Conservation (phyloP, 129 eudicot genomes). For the Cynara cardunculus region DNA sequence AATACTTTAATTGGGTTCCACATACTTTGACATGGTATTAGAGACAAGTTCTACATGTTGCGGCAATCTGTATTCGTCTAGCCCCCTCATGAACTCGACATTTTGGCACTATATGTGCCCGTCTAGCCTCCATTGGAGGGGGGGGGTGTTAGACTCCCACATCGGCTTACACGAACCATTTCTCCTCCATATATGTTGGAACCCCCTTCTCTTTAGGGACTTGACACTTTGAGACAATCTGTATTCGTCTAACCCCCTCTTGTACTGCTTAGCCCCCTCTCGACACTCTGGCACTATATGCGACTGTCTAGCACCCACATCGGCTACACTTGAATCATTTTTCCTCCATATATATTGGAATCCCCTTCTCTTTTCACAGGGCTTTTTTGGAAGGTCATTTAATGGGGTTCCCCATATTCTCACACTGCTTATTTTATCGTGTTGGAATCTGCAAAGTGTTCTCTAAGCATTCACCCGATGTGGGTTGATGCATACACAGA, state of each 20-base stretch:
- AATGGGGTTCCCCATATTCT: neutral
- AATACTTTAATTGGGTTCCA: neutral
- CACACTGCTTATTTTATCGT: neutral
- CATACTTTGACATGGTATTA: neutral
- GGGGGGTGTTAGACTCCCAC: too few species aligned
- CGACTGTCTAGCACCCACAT: neutral
- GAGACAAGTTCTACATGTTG: neutral
- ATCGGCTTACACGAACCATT: too few species aligned
- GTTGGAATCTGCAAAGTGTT: too few species aligned
- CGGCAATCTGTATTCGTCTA: too few species aligned
- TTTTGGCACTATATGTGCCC: neutral
- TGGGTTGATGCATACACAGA: neutral
- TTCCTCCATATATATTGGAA: neutral
- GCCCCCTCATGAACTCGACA: too few species aligned
- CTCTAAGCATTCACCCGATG: too few species aligned
- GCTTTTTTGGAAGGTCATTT: neutral
- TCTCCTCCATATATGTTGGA: too few species aligned
- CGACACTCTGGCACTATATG: too few species aligned
- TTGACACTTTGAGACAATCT: too few species aligned
- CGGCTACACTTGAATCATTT: neutral
- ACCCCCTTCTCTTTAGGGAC: too few species aligned
- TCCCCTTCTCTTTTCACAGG: neutral
- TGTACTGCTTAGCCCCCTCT: too few species aligned
- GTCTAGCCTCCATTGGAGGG: neutral
- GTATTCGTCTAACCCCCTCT: too few species aligned